Base-by-base conservation (phyloP, 2,329 filamentous ascomycete species). In the Chrysosporium keratinophilum region DNA sequence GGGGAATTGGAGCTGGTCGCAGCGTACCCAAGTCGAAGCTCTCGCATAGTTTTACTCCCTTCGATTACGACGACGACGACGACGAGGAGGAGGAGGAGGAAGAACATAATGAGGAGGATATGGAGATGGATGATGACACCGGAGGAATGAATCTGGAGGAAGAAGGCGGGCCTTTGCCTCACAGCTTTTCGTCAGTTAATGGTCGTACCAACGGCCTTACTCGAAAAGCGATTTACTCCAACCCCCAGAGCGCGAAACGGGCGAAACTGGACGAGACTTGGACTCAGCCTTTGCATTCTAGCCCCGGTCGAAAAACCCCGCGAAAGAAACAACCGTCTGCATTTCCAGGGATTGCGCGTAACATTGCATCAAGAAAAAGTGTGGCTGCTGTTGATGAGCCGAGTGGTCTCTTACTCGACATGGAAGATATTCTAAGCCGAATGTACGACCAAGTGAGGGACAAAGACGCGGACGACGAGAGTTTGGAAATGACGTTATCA, bases 271-370 rank as follows among this genome's bases (percentile, higher is more conserved):
- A 71, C 44, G 70, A 72, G 52, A 59, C 59, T 44, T 71, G 70
- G 69, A 64, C 62, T 1, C 62, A 61, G 14, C 64, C 65, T 42
- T 66, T 67, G 1, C 66, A 66, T 12, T 33, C 65, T 15, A 63
- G 60, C 54, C 70, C 70, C 28, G 59, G 59, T n/a, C 65, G 23
- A 28, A 28, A 63, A 43, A 59, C 70, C 14, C 67, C 63, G 10
- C 67, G 63, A 37, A 72, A 69, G 59, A 62, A 72, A 58, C 77
- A 77, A 46, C 77, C 81, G 7, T 82, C 83, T 50, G 79, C 81
- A 43, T 85, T 88, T 63, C 78, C 82, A 3, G 74, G 78, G 5
- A 81, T 95, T 56, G 87, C 87, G 31, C 86, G 84, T 65, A 83
- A 84, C 57, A 69, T 90, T 9, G 83, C 74, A 65, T 73, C 67